Base-by-base conservation (phyloP, 192 early-diverging fungal species). In the Glomus cerebriforme region DNA sequence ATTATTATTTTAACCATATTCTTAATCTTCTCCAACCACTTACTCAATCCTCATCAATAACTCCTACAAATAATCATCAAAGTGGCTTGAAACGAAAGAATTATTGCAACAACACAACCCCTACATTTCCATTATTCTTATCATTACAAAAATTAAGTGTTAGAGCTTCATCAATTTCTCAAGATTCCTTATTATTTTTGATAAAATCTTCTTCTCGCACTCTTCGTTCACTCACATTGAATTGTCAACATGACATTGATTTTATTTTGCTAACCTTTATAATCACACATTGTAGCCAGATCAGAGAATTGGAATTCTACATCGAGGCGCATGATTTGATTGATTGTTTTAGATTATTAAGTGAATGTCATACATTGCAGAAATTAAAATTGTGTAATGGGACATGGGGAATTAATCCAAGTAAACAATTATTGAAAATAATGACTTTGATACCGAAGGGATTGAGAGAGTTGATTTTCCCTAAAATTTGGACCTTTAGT, bases 171-270 rank as follows among this genome's bases (percentile, higher is more conserved):
- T 32, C 27, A 19, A 66, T 66, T 32, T 31, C 64, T 31, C 27
- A 32, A 17, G 31, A 66, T 32, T 26, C 27, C 17, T 32, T 66
- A 17, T 31, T 4, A 34, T 31, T 17, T 32, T 32, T 66, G 12
- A 66, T 66, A 3, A 66, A 13, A 17, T 17, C 15, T 32, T 27
- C 64, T 66, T 26, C 27, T 31, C 17, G 8, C 2, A 32, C 64
- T 17, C 29, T 66, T 29, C 26, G 31, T 17, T 32, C 64, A 26
- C 9, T 66, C 17, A 32, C 15, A 17, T 34, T 66, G 29, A 66
- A 66, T 66, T 66, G 64, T 66, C 64, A 66, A 19, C 64, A 66
- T 32, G 64, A 66, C 31, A 66, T 66, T 34, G 64, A 66, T 31
- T 31, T 66, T 32, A 26, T 15, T 17, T 17, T 66, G 15, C 31